These are phyloP conservation scores for Rhizophagus clarus DNA, from an alignment of 192 early-diverging fungal genomes.

Conservation along the genomic window DNA sequence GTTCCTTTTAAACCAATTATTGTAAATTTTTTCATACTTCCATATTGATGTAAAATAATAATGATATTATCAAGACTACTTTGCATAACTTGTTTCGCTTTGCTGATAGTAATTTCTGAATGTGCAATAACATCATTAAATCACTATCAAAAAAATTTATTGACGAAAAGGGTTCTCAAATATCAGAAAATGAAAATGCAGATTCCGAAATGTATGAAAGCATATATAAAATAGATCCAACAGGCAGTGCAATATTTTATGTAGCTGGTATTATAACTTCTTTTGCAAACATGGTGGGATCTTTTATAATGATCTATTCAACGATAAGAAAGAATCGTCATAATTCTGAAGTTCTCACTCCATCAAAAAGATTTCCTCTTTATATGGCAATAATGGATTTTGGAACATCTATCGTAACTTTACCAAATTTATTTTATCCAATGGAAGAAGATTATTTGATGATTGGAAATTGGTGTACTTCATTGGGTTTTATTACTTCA, in stretches of 20 bases:
- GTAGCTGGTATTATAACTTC: constrained; percentile 4
- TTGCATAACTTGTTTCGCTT: not conserved
- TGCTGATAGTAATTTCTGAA: not conserved
- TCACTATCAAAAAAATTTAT: not conserved
- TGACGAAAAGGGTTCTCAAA: not conserved
- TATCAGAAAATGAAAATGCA: not conserved
- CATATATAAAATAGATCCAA: constrained; percentile 9
- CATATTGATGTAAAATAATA: too few relatives aligned
- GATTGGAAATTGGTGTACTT: constrained; percentile 5
- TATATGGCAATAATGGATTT: constrained; percentile 30
- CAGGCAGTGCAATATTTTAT: constrained; percentile 26
- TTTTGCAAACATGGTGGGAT: constrained; percentile 22
- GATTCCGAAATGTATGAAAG: not conserved
- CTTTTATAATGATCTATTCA: constrained; percentile 2
- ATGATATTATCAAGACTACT: too few relatives aligned
- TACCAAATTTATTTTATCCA: constrained; percentile 28
- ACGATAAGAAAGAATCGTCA: not conserved
- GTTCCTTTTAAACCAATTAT: not conserved
- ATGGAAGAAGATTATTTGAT: constrained; percentile 16
- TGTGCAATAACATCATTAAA: not conserved
- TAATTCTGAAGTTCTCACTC: not conserved
- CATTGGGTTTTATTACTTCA: constrained; percentile 21
- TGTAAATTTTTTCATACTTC: not conserved
- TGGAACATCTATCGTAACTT: not conserved
- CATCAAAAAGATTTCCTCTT: constrained; percentile 32